Conservation (phyloP, 148 eudicot species). For the Vaccinium corymbosum region DNA sequence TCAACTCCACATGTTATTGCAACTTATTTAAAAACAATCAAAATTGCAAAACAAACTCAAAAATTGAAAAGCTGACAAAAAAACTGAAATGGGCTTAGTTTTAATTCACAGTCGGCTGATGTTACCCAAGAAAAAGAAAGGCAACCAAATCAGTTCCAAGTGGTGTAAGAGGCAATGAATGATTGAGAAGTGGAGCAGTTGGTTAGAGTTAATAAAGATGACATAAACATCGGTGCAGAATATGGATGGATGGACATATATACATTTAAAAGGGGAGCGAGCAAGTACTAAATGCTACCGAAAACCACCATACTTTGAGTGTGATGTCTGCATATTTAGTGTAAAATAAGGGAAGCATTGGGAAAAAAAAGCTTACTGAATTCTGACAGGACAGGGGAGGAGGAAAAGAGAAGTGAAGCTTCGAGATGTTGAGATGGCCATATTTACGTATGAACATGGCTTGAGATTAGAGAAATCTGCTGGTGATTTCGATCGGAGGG, state of each 20-base stretch:
- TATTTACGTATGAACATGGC: neutral
- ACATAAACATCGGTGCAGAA: neutral
- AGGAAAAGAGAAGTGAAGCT: conserved; percentile 9
- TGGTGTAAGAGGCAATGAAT: neutral
- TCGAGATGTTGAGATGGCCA: conserved; percentile 4
- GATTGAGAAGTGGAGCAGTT: conserved; percentile 13
- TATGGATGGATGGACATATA: too few relatives aligned
- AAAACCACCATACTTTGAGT: neutral
- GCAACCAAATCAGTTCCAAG: neutral
- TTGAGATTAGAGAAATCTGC: neutral
- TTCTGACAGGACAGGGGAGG: conserved; percentile 17
- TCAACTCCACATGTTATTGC: neutral
- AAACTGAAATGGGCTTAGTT: too few relatives aligned
- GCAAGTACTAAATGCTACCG: neutral
- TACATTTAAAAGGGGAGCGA: too few relatives aligned
- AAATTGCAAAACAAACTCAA: neutral
- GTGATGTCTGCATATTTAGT: neutral
- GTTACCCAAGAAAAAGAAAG: neutral
- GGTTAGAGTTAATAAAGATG: neutral
- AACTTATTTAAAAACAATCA: neutral
- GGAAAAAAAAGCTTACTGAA: conserved; percentile 19
- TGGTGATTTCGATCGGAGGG: neutral
- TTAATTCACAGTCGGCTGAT: too few relatives aligned
- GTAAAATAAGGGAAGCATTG: neutral
- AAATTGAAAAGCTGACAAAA: too few relatives aligned